phyloP scores from a whole-genome alignment of 106 monocot species.

The Triglochin maritima region DNA sequence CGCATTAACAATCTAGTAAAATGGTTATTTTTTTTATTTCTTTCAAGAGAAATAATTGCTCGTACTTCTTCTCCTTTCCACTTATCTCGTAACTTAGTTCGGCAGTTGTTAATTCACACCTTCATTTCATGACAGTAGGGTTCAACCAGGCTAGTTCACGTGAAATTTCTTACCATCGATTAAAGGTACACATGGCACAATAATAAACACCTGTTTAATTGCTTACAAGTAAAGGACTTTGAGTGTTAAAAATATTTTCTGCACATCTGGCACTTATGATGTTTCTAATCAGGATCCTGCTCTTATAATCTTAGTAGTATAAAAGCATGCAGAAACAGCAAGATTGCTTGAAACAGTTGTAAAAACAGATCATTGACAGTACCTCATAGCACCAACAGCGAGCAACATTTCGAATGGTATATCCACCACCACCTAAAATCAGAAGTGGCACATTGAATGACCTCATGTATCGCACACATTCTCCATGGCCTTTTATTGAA shows the following conservation, averaged over 20 bases:
- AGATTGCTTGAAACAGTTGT: background rate
- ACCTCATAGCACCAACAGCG: constrained; percentile 34
- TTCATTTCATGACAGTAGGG: too few relatives aligned
- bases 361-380: background rate
- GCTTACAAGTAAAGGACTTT: background rate
- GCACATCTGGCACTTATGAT: background rate
- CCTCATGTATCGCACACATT: constrained; percentile 24
- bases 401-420: constrained; percentile 32
- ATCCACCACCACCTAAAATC: constrained; percentile 26
- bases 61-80: too few relatives aligned
- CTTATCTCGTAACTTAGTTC: too few relatives aligned
- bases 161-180: too few relatives aligned
- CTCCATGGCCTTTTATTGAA: constrained; percentile 28
- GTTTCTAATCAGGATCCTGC: background rate
- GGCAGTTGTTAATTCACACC: too few relatives aligned
- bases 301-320: background rate
- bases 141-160: too few relatives aligned
- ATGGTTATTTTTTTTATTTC: too few relatives aligned
- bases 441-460: constrained; percentile 27
- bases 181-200: background rate
- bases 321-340: background rate
- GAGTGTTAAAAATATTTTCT: background rate
- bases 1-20: too few relatives aligned
- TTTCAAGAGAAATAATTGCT: too few relatives aligned
- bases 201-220: background rate